Evolutionary conservation across 2,329 filamentous ascomycete genomes (phyloP).

Genomic region (Blastomyces parvus): DNA sequence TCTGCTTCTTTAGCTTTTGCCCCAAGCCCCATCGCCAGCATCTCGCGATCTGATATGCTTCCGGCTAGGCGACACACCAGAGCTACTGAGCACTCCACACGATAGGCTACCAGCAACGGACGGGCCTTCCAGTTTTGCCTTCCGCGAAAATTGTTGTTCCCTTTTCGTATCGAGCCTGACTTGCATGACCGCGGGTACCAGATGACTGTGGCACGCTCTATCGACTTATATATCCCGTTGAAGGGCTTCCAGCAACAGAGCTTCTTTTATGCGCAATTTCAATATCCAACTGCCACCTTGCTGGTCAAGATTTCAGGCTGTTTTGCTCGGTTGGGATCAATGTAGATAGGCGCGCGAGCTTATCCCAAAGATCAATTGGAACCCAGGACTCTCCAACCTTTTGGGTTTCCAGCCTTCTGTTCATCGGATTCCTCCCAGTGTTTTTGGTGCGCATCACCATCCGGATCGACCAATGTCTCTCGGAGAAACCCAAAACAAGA

Average conservation of each 20-base stretch:
- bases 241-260: background rate
- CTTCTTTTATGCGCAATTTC: background rate
- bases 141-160: conserved; percentile 3
- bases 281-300: background rate
- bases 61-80: background rate
- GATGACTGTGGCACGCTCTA: background rate
- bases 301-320: background rate
- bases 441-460: background rate
- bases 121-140: conserved; percentile 1
- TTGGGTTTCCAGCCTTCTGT: background rate
- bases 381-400: background rate
- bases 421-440: background rate
- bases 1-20: background rate
- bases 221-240: background rate
- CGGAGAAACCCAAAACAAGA: conserved; percentile 26
- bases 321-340: background rate
- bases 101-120: background rate
- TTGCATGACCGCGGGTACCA: conserved; percentile 4
- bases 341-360: conserved; percentile 1
- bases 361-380: conserved; percentile 1
- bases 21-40: conserved; percentile 6
- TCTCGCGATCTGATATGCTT: conserved; percentile 8
- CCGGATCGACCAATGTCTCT: conserved; percentile 27
- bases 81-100: conserved; percentile 4
- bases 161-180: conserved; percentile 1